phyloP scores from a whole-genome alignment of 129 eudicot species.

The Deinandra increscens region DNA sequence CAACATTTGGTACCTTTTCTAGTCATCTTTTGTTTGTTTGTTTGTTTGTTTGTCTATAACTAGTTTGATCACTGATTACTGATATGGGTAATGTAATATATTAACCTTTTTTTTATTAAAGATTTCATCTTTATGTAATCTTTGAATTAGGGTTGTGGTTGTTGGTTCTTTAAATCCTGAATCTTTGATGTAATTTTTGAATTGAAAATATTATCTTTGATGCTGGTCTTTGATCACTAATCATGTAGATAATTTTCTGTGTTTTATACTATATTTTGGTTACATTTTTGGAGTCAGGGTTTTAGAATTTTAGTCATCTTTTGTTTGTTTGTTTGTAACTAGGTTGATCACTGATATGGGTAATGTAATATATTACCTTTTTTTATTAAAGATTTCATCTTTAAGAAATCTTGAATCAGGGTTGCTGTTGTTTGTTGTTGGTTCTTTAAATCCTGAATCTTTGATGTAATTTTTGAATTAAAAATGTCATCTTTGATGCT shows the following conservation, averaged over 20 bases:
- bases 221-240: too few relatives aligned
- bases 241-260: neutral
- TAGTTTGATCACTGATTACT: neutral
- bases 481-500: slow-evolving; percentile 25
- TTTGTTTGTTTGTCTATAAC: too few relatives aligned
- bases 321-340: too few relatives aligned
- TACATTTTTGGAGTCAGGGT: too few relatives aligned
- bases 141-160: slow-evolving; percentile 14
- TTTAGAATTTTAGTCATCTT: too few relatives aligned
- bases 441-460: slow-evolving; percentile 11
- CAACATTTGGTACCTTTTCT: slow-evolving; percentile 52
- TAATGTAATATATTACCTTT: slow-evolving; percentile 9
- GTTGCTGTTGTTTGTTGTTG: slow-evolving; percentile 12
- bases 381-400: neutral
- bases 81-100: slow-evolving; percentile 10
- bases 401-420: slow-evolving; percentile 18
- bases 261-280: too few relatives aligned
- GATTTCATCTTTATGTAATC: slow-evolving; percentile 9
- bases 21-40: neutral
- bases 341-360: neutral
- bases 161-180: slow-evolving; percentile 9
- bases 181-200: neutral
- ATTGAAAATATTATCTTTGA: neutral
- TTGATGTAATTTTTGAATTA: neutral
- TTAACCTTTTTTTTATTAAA: neutral